These are phyloP conservation scores for Exophiala dermatitidis DNA, from an alignment of 2,329 filamentous ascomycete species.

Conservation along the genomic window DNA sequence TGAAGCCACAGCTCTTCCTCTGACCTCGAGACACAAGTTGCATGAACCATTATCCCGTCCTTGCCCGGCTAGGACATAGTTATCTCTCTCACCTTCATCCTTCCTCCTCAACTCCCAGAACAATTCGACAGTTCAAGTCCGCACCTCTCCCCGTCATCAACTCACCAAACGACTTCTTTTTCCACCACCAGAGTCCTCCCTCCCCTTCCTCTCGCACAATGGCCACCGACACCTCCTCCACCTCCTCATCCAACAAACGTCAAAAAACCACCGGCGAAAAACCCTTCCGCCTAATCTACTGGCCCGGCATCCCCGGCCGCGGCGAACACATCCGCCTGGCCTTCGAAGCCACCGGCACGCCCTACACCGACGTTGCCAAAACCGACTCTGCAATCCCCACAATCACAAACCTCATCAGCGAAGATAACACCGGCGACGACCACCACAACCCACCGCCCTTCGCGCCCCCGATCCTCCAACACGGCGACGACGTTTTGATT, in stretches of 20 bases:
- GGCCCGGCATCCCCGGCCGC: constrained; percentile 61
- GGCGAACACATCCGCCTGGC: constrained; percentile 66
- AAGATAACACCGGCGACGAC: constrained; percentile 36
- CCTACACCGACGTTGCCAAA: constrained; percentile 58
- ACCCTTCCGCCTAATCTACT: constrained; percentile 20
- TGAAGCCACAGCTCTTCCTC: too few relatives aligned
- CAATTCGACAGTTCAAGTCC: too few relatives aligned
- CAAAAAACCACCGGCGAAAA: neutral
- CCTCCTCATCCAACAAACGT: neutral
- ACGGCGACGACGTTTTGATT: constrained; percentile 50
- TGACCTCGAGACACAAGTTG: too few relatives aligned
- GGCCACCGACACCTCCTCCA: neutral
- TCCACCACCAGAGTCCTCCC: neutral
- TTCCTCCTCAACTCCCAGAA: too few relatives aligned
- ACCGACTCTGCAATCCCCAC: constrained; percentile 45
- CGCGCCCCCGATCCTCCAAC: constrained; percentile 58
- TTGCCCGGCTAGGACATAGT: too few relatives aligned
- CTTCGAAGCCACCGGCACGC: constrained; percentile 60
- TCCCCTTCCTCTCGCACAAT: neutral
- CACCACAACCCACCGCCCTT: constrained; percentile 56
- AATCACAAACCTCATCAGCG: constrained; percentile 45
- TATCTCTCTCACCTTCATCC: too few relatives aligned
- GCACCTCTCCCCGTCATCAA: too few relatives aligned
- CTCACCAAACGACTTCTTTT: too few relatives aligned
- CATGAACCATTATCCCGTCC: too few relatives aligned